These are phyloP conservation scores for Spongiforma sp. DNA, from an alignment of 1,284 basidiomycete genomes.

Conservation along the genomic window DNA sequence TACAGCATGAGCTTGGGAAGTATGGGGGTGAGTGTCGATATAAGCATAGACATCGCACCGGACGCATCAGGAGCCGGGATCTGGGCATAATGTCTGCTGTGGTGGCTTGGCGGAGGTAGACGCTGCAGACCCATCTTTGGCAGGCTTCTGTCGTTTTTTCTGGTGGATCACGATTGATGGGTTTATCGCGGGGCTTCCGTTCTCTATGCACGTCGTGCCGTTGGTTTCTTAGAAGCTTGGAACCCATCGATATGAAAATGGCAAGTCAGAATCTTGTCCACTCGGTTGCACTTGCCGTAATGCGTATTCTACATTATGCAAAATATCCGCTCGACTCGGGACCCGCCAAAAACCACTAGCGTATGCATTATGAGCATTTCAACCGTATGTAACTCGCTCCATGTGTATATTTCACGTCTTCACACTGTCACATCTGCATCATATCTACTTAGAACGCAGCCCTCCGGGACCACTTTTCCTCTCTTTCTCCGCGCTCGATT, in stretches of 20 bases:
- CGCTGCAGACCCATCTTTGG: neutral
- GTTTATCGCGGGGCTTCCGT: neutral
- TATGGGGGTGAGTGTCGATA: neutral
- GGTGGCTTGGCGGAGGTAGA: neutral
- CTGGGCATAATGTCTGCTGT: neutral
- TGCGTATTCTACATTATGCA: conserved; percentile 1
- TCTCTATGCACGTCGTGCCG: neutral
- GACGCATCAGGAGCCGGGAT: neutral
- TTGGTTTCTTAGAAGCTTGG: neutral
- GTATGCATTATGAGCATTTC: conserved; percentile 1
- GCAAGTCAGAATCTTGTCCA: neutral
- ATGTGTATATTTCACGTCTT: too few species aligned
- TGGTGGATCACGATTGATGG: neutral
- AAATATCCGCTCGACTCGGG: neutral
- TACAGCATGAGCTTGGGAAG: neutral
- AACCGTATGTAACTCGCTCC: too few species aligned
- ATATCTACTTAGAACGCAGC: too few species aligned
- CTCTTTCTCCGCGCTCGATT: too few species aligned
- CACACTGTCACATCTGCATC: too few species aligned
- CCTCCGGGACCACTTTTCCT: too few species aligned
- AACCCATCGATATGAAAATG: neutral
- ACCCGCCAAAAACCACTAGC: neutral
- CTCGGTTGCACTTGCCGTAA: neutral
- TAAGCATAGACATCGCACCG: neutral
- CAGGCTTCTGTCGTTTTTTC: neutral